phyloP scores from a whole-genome alignment of 129 eudicot genomes.

The Rutidosis leptorrhynchoides region DNA sequence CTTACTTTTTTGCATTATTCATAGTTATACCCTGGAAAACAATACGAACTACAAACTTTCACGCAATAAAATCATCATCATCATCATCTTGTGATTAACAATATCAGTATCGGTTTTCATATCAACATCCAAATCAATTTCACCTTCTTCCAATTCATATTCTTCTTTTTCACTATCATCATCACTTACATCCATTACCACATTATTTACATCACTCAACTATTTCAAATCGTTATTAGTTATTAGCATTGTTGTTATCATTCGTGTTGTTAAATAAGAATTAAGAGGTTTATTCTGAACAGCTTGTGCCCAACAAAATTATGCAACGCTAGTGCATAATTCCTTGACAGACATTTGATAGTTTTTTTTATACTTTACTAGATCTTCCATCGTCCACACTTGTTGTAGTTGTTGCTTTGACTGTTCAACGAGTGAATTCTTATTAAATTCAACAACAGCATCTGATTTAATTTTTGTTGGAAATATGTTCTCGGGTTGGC shows the following conservation, averaged over 20 bases:
- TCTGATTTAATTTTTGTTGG: conserved; percentile 20
- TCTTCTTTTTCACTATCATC: conserved; percentile 51
- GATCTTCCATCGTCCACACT: conserved; percentile 86
- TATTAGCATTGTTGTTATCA: conserved; percentile 27
- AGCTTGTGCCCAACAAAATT: conserved; percentile 94
- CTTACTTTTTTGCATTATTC: conserved; percentile 64
- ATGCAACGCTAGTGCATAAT: conserved; percentile 63
- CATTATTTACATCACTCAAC: conserved; percentile 12
- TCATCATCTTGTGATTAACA: conserved; percentile 28
- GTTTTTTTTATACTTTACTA: conserved; percentile 65
- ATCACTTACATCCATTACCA: conserved; percentile 40
- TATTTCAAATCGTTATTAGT: not conserved
- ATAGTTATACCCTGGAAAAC: conserved; percentile 50
- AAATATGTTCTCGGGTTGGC: no score
- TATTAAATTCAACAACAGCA: conserved; percentile 15
- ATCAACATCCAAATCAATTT: no score
- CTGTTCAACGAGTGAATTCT: conserved; percentile 18
- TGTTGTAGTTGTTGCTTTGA: conserved; percentile 28
- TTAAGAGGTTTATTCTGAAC: conserved; percentile 90
- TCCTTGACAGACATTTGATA: conserved; percentile 53
- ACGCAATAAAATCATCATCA: conserved; percentile 31
- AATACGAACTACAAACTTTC: conserved; percentile 38
- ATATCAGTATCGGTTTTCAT: not conserved
- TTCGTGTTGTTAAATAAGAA: conserved; percentile 50
- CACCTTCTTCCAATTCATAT: conserved; percentile 74